A percentile compares a stretch with the other conserved stretches of the same genome.
These are phyloP conservation scores for Gamsiella multidivaricata DNA, from an alignment of 192 early-diverging fungal genomes.

Conservation along the genomic window DNA sequence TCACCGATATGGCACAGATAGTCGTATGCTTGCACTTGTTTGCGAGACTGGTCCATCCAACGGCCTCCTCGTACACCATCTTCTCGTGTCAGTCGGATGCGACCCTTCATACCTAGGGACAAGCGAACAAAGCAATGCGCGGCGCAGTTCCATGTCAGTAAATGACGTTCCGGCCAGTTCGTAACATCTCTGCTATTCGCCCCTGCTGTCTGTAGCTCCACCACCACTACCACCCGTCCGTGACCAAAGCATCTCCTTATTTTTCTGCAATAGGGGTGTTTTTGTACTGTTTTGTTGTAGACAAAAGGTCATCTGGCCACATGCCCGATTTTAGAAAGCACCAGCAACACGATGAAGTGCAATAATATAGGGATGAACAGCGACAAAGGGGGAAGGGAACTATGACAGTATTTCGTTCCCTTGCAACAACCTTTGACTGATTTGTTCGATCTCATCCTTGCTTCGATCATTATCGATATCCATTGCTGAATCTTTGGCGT, in stretches of 20 bases:
- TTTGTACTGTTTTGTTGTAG: background rate
- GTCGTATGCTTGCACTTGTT: constrained; percentile 95
- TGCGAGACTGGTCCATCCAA: constrained; percentile 93
- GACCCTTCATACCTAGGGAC: constrained; percentile 57
- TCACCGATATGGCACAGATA: constrained; percentile 99
- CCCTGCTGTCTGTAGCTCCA: background rate
- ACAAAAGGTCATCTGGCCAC: constrained; percentile 6
- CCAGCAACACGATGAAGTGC: background rate
- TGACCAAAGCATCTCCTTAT: constrained; percentile 5
- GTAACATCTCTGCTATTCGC: constrained; percentile 7
- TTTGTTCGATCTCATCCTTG: constrained; percentile 2
- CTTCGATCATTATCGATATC: background rate
- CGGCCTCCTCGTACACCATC: constrained; percentile 48
- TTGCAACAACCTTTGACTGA: too few species aligned
- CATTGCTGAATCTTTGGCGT: too few species aligned
- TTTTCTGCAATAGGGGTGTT: constrained; percentile 1
- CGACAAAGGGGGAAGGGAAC: background rate
- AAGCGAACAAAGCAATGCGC: background rate
- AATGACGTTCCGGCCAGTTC: too few species aligned
- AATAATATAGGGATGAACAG: background rate
- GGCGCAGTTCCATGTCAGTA: too few species aligned
- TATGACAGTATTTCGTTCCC: too few species aligned
- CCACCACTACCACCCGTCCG: background rate
- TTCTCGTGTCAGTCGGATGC: constrained; percentile 59
- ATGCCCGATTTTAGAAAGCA: background rate